Base-by-base conservation (phyloP, 2,329 filamentous ascomycete genomes). In the Fusarium sp. region DNA sequence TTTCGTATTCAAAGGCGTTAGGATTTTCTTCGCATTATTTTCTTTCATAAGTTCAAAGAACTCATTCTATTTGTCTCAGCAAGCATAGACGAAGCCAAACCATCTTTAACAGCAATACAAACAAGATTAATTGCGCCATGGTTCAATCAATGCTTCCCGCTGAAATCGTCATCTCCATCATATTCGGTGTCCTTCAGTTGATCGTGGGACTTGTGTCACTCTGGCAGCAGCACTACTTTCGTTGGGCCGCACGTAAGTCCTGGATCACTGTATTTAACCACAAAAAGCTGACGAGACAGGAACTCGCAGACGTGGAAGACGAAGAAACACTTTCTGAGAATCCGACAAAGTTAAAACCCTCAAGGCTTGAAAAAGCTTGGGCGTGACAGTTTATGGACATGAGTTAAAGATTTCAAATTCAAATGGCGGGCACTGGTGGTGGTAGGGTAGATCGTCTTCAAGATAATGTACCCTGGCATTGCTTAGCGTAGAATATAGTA, bases 241-340 rank as follows among this genome's bases (percentile, higher is more conserved):
- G 35, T 0, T 23, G 21, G 53, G 0, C 12, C 9, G 35, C 30
- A 5, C 42, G 64, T 67, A 16, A 11, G 64, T 19, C 11, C 0
- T 12, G 1, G 0, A 8, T n/a, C 6, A 2, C 1, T 3, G 3
- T 2, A 0, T 1, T 0, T 1, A 12, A 3, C 0, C 16, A 16
- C 9, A 1, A 13, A 35, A 1, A 11, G 19, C 28, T 67, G 8
- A 67, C 10, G 1, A 16, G 2, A 2, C 2, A 53, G 53, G n/a
- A 18, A n/a, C 18, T 4, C 46, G 46, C 0, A 53, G 33, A 15
- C 9, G 23, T 1, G 16, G 3, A 32, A 53, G 63, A 28, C 2
- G 53, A 47, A 53, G 63, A 23, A 35, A 46, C 1, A 28, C 33
- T n/a, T 7, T 52, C 10, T 67, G 21, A 52, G 1, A 9, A 13